Base-by-base conservation (phyloP, 2,329 filamentous ascomycete genomes). In the Aspergillus sp. region DNA sequence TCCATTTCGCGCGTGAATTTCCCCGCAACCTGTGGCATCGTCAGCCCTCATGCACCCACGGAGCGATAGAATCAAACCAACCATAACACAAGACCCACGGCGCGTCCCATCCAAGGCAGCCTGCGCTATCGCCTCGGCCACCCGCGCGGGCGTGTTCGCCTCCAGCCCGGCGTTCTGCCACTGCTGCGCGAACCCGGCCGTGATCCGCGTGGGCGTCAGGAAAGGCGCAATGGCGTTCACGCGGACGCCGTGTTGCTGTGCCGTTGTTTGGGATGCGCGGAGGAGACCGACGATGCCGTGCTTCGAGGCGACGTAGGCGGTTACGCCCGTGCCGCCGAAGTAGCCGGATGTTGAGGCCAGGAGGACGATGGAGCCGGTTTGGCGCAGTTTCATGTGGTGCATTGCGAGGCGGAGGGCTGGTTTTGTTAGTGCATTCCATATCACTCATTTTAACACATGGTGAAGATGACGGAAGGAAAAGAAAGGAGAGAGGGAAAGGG, bases 161-260 rank as follows among this genome's bases (percentile, higher is more conserved):
- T 73, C 72, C 44, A 79, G 61, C 0, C 71, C 71, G 17, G 65
- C 62, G 17, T 66, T 62, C 19, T 61, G 60, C 75, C 75, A 79
- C 20, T 58, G 52, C 8, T 67, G 58, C 1, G 67, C 63, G 49
- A 76, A 73, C 2, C 71, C 67, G 13, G 64, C 65, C 0, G 76
- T 73, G 16, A 79, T 72, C 41, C 73, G 67, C 13, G 76, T 79
- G 3, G 75, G 72, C 0, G 76, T 79, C 10, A 77, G 69, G 61
- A 76, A 80, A 1, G 77, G 76, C 8, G 75, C 77, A n/a, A 79
- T 65, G 4, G 72, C 74, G 56, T 79, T 79, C 16, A 73, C 67
- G 11, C 75, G 62, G 3, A 79, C 67, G 13, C 64, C 61, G 20
- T 71, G 64, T 41, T 66, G 57, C 2, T 60, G 54, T 1, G 76